phyloP scores from a whole-genome alignment of 164 flowering plant species.

The Saururus chinensis region DNA sequence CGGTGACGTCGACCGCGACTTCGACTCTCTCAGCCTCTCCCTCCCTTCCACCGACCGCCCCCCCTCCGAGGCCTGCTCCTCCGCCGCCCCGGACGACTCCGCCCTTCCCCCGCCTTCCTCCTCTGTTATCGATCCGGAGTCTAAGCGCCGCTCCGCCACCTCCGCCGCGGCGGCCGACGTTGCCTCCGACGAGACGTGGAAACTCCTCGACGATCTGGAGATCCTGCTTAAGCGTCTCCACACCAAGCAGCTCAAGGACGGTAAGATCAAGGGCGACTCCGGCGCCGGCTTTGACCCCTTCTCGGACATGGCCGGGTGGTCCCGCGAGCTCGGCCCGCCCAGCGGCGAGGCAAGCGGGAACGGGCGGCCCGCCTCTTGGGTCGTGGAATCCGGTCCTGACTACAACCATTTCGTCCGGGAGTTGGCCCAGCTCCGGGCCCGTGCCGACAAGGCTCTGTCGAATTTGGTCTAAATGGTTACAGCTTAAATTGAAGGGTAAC shows the following conservation, averaged over 20 bases:
- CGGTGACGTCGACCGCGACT: conserved; percentile 96
- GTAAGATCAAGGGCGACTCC: conserved; percentile 62
- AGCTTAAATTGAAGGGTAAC: too few species aligned
- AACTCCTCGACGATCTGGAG: conserved; percentile 88
- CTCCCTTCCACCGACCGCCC: conserved; percentile 18
- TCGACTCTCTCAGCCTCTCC: conserved; percentile 72
- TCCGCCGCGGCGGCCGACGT: conserved; percentile 92
- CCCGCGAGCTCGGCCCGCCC: conserved; percentile 70
- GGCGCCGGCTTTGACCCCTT: conserved; percentile 66
- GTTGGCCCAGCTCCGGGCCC: conserved; percentile 56
- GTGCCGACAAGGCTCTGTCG: conserved; percentile 75
- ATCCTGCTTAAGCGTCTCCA: conserved; percentile 70
- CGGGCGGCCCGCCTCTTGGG: conserved; percentile 42
- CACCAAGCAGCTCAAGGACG: conserved; percentile 70
- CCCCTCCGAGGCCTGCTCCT: conserved; percentile 45
- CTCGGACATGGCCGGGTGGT: conserved; percentile 91
- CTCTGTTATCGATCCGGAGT: conserved; percentile 51
- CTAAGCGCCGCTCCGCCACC: conserved; percentile 41
- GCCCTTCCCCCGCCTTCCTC: conserved; percentile 41
- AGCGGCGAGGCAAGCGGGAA: conserved; percentile 59
- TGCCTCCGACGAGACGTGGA: conserved; percentile 92
- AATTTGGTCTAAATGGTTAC: too few species aligned
- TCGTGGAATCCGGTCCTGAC: conserved; percentile 77
- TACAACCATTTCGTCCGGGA: conserved; percentile 67
- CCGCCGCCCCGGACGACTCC: conserved; percentile 48